These are phyloP conservation scores for Vanrija sp. DNA, from an alignment of 1,284 basidiomycete species.

Conservation along the genomic window DNA sequence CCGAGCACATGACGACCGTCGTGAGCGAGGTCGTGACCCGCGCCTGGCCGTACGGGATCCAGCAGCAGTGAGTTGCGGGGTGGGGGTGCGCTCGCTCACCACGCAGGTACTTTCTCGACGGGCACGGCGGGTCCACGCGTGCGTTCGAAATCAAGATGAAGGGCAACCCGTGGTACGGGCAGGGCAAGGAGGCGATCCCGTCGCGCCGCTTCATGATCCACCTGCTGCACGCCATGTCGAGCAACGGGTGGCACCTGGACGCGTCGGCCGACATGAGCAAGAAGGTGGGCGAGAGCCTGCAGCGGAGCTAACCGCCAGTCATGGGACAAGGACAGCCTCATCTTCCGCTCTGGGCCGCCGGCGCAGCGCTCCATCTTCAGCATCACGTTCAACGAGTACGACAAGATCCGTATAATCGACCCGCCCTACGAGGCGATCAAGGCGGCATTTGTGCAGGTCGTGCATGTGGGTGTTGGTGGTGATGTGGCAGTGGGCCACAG, in stretches of 20 bases:
- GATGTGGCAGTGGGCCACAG: background rate
- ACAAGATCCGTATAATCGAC: slow-evolving; percentile 46
- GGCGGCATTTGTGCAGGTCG: slow-evolving; percentile 27
- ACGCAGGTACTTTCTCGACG: background rate
- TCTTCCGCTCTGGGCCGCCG: slow-evolving; percentile 33
- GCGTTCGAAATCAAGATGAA: slow-evolving; percentile 34
- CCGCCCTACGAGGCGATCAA: slow-evolving; percentile 25
- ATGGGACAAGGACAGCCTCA: slow-evolving; percentile 39
- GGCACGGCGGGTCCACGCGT: too few relatives aligned
- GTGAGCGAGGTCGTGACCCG: background rate
- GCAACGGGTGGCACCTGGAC: slow-evolving; percentile 35
- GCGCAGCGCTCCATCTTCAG: slow-evolving; percentile 32
- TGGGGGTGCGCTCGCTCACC: slow-evolving; percentile 1
- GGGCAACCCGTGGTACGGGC: slow-evolving; percentile 36
- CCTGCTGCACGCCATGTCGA: slow-evolving; percentile 25
- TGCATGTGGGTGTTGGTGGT: slow-evolving; percentile 18
- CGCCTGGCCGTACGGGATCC: slow-evolving; percentile 34
- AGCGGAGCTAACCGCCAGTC: too few relatives aligned
- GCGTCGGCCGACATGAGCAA: slow-evolving; percentile 33
- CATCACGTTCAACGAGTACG: slow-evolving; percentile 37
- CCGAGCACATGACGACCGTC: background rate
- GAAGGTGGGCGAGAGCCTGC: slow-evolving; percentile 13
- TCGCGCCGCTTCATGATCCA: slow-evolving; percentile 35
- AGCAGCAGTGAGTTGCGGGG: slow-evolving; percentile 5
- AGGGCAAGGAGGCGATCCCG: slow-evolving; percentile 31